Evolutionary conservation across 2,329 filamentous ascomycete species (phyloP).

Genomic region (Coniochaeta sp.): DNA sequence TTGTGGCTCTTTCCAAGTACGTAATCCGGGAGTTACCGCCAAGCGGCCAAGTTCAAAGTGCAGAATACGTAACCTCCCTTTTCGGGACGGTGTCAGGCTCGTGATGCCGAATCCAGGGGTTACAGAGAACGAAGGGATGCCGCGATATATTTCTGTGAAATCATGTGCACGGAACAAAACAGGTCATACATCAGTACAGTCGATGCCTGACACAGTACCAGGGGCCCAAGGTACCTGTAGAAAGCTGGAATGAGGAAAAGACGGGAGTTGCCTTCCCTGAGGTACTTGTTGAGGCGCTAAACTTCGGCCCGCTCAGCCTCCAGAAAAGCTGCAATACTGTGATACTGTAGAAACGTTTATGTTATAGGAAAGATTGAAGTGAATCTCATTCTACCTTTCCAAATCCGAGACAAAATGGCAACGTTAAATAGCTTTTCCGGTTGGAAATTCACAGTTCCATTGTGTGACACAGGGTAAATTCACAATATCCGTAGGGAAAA

Average conservation of each 20-base stretch:
- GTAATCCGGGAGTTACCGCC: neutral
- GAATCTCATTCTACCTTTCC: neutral
- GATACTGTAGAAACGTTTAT: too few relatives aligned
- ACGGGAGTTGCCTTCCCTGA: neutral
- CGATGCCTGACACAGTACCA: too few relatives aligned
- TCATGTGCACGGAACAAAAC: too few relatives aligned
- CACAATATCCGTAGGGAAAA: neutral
- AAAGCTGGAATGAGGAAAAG: neutral
- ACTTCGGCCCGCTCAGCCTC: neutral
- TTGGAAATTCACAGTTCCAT: neutral
- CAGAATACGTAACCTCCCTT: neutral
- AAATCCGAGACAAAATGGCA: too few relatives aligned
- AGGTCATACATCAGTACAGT: too few relatives aligned
- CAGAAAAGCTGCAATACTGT: neutral
- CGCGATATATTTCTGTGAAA: too few relatives aligned
- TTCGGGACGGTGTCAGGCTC: neutral
- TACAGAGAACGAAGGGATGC: neutral
- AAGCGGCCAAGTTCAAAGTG: neutral
- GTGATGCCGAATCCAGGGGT: neutral
- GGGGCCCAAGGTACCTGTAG: neutral
- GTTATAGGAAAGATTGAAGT: neutral
- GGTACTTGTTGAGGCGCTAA: neutral
- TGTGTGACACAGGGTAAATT: neutral
- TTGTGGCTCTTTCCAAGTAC: too few relatives aligned
- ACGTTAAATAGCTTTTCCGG: neutral